Evolutionary conservation across 2,329 filamentous ascomycete genomes (phyloP), one percentile per base, ranked within the genome.

Genomic region (Aspergillus candidus): DNA sequence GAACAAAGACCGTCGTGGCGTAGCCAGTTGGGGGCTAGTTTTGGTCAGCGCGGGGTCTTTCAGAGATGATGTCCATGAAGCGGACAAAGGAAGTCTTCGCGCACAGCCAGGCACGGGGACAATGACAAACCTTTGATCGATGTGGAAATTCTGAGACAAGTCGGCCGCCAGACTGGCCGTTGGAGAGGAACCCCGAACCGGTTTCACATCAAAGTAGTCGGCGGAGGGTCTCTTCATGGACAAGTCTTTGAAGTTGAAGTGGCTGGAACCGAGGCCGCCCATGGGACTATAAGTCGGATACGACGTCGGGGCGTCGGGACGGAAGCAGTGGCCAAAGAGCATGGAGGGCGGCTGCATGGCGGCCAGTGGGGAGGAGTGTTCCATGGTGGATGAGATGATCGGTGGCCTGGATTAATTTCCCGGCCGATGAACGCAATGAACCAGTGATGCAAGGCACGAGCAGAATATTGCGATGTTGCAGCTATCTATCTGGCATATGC

Each of bases 61-160:
- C n/a, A 34, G 4, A 18, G 4, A 5, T 18, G 18, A 18, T 6
- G 40, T 29, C 15, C 17, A 38, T n/a, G 7, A 13, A 37, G 45
- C 38, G 49, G 59, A 57, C 50, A 50, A 48, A 36, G 31, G 14
- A 38, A n/a, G 6, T 27, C 15, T 3, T 27, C 22, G 22, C 7
- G 6, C 22, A 27, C 22, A 27, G 22, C 22, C 22, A 27, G 22
- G 22, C 22, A 8, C 22, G 7, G 22, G 6, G 22, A 10, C 22
- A 27, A 15, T 12, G 41, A 62, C 78, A 56, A 75, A 96, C 91
- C 90, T 96, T 62, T 85, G 88, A 69, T 96, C 90, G 65, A 97
- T 86, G 64, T 91, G 86, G 66, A 97, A 94, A 73, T 97, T 98
- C 65, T 95, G 89, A 46, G 90, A 96, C 58, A 97, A 77, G 70